A percentile compares a stretch with the other conserved stretches of the same genome.
These are phyloP conservation scores for Copromyces sp. DNA, from an alignment of 495 filamentous ascomycete genomes.

Conservation along the genomic window DNA sequence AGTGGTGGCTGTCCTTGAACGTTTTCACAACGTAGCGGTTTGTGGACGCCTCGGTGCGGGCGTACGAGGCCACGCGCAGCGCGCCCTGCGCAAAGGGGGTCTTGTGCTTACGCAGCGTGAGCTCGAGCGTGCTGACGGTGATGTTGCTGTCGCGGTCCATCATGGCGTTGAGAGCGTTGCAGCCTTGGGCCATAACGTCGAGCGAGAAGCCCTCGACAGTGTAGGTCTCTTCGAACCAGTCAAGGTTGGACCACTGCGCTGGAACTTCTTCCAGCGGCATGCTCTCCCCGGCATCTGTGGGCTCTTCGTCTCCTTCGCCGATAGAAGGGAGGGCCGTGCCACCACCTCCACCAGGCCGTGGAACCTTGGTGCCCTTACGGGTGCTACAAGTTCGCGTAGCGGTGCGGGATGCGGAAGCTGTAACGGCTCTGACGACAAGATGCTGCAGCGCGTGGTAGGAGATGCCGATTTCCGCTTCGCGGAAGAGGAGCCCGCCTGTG, in stretches of 20 bases:
- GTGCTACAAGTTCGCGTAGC: constrained; percentile 7
- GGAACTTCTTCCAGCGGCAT: constrained; percentile 8
- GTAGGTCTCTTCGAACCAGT: constrained; percentile 24
- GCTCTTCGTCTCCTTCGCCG: neutral
- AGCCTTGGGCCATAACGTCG: constrained; percentile 10
- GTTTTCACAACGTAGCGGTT: constrained; percentile 26
- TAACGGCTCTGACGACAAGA: constrained; percentile 25
- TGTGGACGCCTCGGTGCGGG: constrained; percentile 17
- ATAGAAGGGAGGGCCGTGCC: neutral
- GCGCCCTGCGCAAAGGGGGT: constrained; percentile 24
- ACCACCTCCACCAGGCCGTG: neutral
- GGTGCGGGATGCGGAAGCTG: constrained; percentile 24
- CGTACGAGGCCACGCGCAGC: constrained; percentile 23
- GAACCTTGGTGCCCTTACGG: neutral
- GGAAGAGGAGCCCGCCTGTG: constrained; percentile 9
- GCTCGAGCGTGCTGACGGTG: constrained; percentile 14
- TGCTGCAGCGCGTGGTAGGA: constrained; percentile 20
- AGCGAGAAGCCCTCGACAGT: constrained; percentile 20
- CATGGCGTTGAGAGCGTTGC: constrained; percentile 19
- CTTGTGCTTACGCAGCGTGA: constrained; percentile 18
- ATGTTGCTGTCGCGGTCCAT: constrained; percentile 23
- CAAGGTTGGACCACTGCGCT: constrained; percentile 17
- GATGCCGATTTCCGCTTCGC: constrained; percentile 23
- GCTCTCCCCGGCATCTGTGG: neutral
- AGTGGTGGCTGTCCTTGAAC: constrained; percentile 16